phyloP scores from a whole-genome alignment of 2,329 filamentous ascomycete genomes.

The Cadophora gregata region DNA sequence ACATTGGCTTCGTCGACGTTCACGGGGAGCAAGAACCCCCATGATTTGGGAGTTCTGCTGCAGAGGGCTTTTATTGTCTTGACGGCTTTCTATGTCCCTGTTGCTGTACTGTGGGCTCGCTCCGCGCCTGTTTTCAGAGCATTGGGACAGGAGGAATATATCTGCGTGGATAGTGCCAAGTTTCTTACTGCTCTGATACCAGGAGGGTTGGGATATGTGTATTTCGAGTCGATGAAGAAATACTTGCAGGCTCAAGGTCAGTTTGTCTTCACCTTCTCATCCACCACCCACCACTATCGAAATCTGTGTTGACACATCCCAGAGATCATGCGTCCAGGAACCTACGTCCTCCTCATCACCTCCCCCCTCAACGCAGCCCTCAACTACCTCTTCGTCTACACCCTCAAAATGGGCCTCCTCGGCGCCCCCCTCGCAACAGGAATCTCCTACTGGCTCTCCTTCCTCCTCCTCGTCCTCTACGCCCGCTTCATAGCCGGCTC shows the following conservation, averaged over 20 bases:
- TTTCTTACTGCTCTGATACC: slow-evolving; percentile 79
- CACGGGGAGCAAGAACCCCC: slow-evolving; percentile 79
- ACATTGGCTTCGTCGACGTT: slow-evolving; percentile 84
- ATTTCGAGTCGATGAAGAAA: slow-evolving; percentile 86
- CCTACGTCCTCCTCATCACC: slow-evolving; percentile 82
- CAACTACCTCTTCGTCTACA: slow-evolving; percentile 82
- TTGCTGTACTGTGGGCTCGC: slow-evolving; percentile 75
- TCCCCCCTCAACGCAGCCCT: slow-evolving; percentile 81
- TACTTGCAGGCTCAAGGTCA: slow-evolving; percentile 87
- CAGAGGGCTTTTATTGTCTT: slow-evolving; percentile 79
- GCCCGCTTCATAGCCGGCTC: slow-evolving; percentile 71
- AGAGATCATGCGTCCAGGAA: slow-evolving; percentile 77
- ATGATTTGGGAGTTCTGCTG: slow-evolving; percentile 78
- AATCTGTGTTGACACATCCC: slow-evolving; percentile 16
- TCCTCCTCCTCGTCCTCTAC: slow-evolving; percentile 77
- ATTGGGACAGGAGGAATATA: slow-evolving; percentile 78
- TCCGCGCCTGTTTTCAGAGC: slow-evolving; percentile 76
- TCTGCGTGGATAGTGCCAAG: slow-evolving; percentile 73
- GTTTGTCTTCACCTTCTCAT: slow-evolving; percentile 50
- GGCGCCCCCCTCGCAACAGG: slow-evolving; percentile 84
- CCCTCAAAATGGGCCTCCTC: slow-evolving; percentile 71
- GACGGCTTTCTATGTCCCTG: slow-evolving; percentile 72
- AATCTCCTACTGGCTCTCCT: slow-evolving; percentile 85
- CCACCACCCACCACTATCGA: too few species aligned
- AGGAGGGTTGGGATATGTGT: slow-evolving; percentile 84